Conservation (phyloP, 805 yeast species). For the Pichia sporocuriosa region DNA sequence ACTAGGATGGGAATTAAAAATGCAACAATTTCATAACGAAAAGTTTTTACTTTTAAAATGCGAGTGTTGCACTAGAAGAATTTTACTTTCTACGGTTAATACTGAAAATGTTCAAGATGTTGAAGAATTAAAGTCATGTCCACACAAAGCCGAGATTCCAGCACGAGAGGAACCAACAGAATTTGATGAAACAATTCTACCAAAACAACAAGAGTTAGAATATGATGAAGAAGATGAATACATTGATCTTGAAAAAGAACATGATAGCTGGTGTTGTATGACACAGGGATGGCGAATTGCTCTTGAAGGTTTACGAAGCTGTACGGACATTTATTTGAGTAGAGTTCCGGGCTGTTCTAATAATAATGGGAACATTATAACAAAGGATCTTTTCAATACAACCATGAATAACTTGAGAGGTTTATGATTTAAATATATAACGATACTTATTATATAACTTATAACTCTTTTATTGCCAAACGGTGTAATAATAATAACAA, state of each 20-base stretch:
- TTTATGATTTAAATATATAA: no score
- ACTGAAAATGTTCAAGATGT: slow-evolving; percentile 1
- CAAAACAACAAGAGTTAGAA: not conserved
- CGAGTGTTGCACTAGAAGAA: slow-evolving; percentile 31
- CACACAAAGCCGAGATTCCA: slow-evolving; percentile 23
- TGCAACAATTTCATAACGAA: slow-evolving; percentile 22
- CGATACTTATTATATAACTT: no score
- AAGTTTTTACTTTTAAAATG: slow-evolving; percentile 28
- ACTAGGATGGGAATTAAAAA: slow-evolving; percentile 33
- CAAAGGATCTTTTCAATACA: not conserved
- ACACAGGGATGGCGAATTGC: slow-evolving; percentile 11
- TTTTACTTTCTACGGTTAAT: slow-evolving; percentile 17
- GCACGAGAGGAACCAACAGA: slow-evolving; percentile 11
- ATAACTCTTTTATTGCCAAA: no score
- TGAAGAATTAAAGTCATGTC: slow-evolving; percentile 22
- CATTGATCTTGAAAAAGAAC: slow-evolving; percentile 30
- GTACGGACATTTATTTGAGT: not conserved
- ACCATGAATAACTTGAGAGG: not conserved
- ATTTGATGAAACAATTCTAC: slow-evolving; percentile 12
- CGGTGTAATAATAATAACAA: no score
- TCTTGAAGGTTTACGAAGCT: slow-evolving; percentile 7
- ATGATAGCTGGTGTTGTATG: slow-evolving; percentile 34
- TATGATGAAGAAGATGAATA: slow-evolving; percentile 18
- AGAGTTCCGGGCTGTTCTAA: no score
- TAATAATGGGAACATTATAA: no score